Base-by-base conservation (phyloP, 495 filamentous ascomycete genomes). In the Sphaerosporella brunnea region DNA sequence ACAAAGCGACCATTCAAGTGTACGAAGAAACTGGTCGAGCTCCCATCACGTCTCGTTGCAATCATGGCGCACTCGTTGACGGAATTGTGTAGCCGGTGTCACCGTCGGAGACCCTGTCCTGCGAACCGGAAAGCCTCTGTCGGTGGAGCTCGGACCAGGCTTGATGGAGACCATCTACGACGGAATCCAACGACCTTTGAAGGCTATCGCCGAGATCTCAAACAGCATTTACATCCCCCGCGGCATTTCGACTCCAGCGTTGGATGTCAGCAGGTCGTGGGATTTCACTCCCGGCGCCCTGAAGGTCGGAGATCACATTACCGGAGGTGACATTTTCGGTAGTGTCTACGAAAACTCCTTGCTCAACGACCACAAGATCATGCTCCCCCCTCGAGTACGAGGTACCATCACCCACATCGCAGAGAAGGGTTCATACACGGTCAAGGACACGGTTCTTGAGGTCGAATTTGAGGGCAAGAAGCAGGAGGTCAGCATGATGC, bases 111-210 rank as follows among this genome's bases (percentile, higher is more conserved):
- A 97, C 60, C 90, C 90, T 37, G 92, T 97, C 45, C 47, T 69
- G 25, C 74, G 86, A 52, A 93, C 90, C 13, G 83, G 85, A 59
- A 94, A 94, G 72, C 92, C 90, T 48, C 72, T 99, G 2, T 92
- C 87, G 39, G 90, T 99, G 62, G 92, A 99, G 66, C 78, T 96
- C 45, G 90, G 90, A 23, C 90, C 90, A 53, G 90, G 92, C 58
- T 67, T 99, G 67, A 84, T 97, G 77, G 87, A 96, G 69, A 97
- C 92, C 44, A 97, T 97, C 63, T 97, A 97, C 69, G 92, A 99
- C 62, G 90, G 90, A 62, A 96, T 99, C 56, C 90, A 99, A 64
- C 82, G 90, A 51, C 90, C 90, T 47, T 76, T 99, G 53, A 79
- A 77, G 61, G 75, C 73, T 48, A 99, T 99, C 59, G 71, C 80